Evolutionary conservation across 129 eudicot genomes (phyloP).

Genomic region (Centaurea solstitialis): DNA sequence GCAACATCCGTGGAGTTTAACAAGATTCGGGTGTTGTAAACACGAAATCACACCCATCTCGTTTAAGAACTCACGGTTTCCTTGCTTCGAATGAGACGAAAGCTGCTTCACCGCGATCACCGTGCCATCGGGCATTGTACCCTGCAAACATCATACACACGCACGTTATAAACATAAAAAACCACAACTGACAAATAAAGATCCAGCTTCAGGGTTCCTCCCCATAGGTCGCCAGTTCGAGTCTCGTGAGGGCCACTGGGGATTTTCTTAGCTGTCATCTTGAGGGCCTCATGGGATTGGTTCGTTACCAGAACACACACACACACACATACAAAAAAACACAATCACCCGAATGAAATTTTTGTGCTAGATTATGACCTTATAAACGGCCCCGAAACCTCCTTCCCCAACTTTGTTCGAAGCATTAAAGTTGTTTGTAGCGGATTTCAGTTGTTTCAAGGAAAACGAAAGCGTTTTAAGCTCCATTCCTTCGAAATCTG

Average conservation of each 20-base stretch:
- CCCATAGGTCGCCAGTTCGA: too few species aligned
- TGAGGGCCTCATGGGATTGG: not conserved
- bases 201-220: too few species aligned
- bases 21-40: conserved; percentile 83
- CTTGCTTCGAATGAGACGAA: conserved; percentile 76
- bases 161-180: conserved; percentile 10
- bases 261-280: not conserved
- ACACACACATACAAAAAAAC: conserved; percentile 4
- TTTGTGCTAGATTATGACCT: conserved; percentile 39
- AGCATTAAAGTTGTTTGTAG: conserved; percentile 68
- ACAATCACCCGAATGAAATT: not conserved
- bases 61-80: conserved; percentile 82
- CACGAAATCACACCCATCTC: conserved; percentile 90
- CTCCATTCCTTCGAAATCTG: conserved; percentile 72
- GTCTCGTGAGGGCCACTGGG: too few species aligned
- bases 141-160: conserved; percentile 47
- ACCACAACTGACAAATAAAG: not conserved
- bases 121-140: conserved; percentile 64
- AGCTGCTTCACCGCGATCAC: conserved; percentile 84
- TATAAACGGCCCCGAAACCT: conserved; percentile 87
- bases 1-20: conserved; percentile 88
- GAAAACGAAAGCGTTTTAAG: conserved; percentile 65
- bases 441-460: conserved; percentile 63
- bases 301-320: too few species aligned
- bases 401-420: conserved; percentile 81